Evolutionary conservation across 257 asterid species (phyloP).

Genomic region (Solanum acaule): DNA sequence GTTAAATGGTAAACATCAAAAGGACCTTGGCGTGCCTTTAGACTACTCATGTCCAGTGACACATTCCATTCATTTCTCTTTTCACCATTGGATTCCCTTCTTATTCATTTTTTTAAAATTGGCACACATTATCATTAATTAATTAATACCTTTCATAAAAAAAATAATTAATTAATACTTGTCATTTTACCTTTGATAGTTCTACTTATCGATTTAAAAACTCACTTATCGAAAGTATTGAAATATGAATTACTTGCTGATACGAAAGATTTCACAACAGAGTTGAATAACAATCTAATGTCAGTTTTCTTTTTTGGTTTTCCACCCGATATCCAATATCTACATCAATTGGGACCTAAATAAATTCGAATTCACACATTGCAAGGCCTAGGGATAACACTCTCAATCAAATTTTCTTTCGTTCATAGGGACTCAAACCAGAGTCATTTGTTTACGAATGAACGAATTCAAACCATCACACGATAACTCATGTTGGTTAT

Average conservation of each 20-base stretch:
- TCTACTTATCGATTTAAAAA: neutral
- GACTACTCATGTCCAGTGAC: neutral
- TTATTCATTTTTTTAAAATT: neutral
- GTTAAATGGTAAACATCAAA: neutral
- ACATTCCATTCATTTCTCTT: neutral
- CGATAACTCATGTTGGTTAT: too few relatives aligned
- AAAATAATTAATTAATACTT: too few relatives aligned
- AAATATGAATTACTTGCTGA: neutral
- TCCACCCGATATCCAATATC: too few relatives aligned
- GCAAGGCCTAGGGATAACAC: rapidly evolving
- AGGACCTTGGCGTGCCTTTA: conserved; percentile 1
- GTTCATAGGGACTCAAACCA: too few relatives aligned
- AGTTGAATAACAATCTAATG: neutral
- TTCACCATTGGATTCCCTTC: neutral
- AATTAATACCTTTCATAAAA: too few relatives aligned
- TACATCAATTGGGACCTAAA: too few relatives aligned
- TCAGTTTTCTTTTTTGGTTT: too few relatives aligned
- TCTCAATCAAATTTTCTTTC: too few relatives aligned
- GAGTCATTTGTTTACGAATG: neutral
- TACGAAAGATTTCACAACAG: neutral
- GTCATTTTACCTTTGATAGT: neutral
- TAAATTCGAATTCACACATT: too few relatives aligned
- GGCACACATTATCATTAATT: neutral
- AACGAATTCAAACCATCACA: neutral
- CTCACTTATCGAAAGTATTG: neutral